phyloP scores from a whole-genome alignment of 805 yeast species.

The Lipomyces starkeyi region DNA sequence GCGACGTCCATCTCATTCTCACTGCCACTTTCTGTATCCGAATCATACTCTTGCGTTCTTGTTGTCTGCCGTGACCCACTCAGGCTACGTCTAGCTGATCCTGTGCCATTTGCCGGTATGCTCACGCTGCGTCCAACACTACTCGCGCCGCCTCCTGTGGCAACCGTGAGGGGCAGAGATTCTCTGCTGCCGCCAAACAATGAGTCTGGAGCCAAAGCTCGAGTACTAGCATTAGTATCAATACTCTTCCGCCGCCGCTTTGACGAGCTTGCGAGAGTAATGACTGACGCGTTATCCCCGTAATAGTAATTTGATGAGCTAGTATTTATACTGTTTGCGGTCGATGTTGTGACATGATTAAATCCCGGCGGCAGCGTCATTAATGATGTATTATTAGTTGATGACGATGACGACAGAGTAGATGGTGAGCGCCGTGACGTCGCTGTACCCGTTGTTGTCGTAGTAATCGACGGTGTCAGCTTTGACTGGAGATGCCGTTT shows the following conservation, averaged over 20 bases:
- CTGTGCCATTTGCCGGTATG: conserved; percentile 3
- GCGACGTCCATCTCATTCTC: conserved; percentile 5
- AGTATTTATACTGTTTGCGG: background rate
- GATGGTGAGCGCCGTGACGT: conserved; percentile 26
- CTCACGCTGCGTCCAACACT: conserved; percentile 11
- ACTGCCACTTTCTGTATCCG: conserved; percentile 1
- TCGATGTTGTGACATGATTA: background rate
- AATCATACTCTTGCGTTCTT: conserved; percentile 15
- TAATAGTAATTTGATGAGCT: conserved; percentile 9
- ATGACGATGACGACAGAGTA: conserved; percentile 28
- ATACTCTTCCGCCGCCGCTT: conserved; percentile 36
- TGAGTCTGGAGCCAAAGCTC: conserved; percentile 37
- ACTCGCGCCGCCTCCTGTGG: conserved; percentile 20
- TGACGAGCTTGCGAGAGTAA: conserved; percentile 36
- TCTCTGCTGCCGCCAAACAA: conserved; percentile 36
- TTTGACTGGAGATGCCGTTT: conserved; percentile 7
- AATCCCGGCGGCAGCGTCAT: conserved; percentile 27
- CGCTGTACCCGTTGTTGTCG: conserved; percentile 22
- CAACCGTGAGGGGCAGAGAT: conserved; percentile 35
- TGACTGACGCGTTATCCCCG: conserved; percentile 33
- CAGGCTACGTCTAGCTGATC: conserved; percentile 16
- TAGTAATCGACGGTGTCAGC: conserved; percentile 9
- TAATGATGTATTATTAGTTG: conserved; percentile 34
- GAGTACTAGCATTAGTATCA: conserved; percentile 38
- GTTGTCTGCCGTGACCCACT: conserved; percentile 24